Evolutionary conservation across 106 monocot genomes (phyloP).

Genomic region (Phalaenopsis equestris): DNA sequence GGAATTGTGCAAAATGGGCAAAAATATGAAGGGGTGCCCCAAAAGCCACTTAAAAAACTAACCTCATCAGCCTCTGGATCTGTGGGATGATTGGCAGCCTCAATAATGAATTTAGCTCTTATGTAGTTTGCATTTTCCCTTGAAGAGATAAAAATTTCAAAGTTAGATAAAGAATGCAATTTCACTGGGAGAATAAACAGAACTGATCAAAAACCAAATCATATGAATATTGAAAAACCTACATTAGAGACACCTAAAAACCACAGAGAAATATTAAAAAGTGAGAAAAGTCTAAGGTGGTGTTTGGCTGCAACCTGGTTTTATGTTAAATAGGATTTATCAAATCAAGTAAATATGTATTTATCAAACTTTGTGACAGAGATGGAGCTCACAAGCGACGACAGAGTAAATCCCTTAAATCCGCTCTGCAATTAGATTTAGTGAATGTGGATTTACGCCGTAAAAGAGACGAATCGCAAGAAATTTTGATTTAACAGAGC

Average conservation of each 20-base stretch:
- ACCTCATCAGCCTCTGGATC: slow-evolving; percentile 77
- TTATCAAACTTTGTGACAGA: no score
- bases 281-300: background rate
- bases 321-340: no score
- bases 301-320: no score
- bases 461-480: no score
- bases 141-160: background rate
- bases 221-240: background rate
- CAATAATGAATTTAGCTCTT: slow-evolving; percentile 63
- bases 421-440: no score
- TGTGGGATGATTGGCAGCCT: slow-evolving; percentile 69
- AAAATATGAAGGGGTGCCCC: background rate
- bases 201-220: background rate
- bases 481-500: no score
- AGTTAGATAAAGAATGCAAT: background rate
- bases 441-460: no score
- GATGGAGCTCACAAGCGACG: no score
- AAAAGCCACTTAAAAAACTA: slow-evolving; percentile 4
- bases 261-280: background rate
- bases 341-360: no score
- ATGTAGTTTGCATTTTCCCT: slow-evolving; percentile 69
- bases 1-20: background rate
- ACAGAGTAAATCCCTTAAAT: no score
- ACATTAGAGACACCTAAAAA: background rate
- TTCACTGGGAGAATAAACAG: background rate